Conservation (phyloP, 768 basidiomycete species). For the Suillus variegatus region DNA sequence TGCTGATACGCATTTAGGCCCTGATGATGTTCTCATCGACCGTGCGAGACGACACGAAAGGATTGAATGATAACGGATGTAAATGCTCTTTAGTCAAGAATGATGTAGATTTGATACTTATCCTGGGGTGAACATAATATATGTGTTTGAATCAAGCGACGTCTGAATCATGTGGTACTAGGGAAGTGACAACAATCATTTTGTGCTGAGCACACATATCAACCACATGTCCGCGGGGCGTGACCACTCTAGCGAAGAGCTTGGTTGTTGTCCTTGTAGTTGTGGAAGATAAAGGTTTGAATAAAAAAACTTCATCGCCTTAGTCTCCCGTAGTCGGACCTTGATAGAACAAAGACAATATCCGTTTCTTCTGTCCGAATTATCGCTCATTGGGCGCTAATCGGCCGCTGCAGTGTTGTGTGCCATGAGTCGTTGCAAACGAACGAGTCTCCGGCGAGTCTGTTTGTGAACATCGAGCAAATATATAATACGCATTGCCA, state of each 20-base stretch:
- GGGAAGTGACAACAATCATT: too few relatives aligned
- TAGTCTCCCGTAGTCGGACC: not conserved
- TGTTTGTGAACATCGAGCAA: not conserved
- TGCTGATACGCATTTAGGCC: conserved; percentile 80
- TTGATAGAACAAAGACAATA: not conserved
- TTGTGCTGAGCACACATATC: not conserved
- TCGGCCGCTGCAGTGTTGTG: not conserved
- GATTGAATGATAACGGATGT: conserved; percentile 43
- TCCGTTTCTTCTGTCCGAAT: not conserved
- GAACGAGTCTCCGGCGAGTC: not conserved
- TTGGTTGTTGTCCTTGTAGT: not conserved
- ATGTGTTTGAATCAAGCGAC: not conserved
- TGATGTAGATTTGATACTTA: not conserved
- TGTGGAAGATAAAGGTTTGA: not conserved
- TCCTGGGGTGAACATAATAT: not conserved
- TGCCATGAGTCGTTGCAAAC: not conserved
- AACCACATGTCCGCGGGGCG: not conserved
- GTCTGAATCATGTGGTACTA: not conserved
- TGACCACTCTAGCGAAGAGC: not conserved
- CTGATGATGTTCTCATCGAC: conserved; percentile 54
- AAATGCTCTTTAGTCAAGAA: not conserved
- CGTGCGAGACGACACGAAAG: conserved; percentile 59
- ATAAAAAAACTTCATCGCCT: not conserved
- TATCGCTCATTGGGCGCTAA: not conserved
- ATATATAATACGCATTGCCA: not conserved